Base-by-base conservation (phyloP, 352 stramenopile species). In the Globisporangium recalcitrans region DNA sequence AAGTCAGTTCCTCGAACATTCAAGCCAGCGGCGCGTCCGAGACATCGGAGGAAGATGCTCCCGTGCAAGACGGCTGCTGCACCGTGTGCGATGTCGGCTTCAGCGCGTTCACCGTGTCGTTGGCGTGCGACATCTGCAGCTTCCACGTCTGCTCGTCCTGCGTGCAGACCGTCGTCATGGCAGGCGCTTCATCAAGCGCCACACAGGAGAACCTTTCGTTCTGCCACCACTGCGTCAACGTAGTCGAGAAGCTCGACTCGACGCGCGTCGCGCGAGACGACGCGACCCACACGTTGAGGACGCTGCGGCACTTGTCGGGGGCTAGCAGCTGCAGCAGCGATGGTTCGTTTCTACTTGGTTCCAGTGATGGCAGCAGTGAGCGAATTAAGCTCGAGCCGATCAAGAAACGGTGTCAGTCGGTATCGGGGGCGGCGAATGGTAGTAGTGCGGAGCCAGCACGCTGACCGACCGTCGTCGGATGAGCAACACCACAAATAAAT, bases 301-400 rank as follows among this genome's bases (percentile, higher is more conserved):
- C 29, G 16, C 52, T 67, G n/a, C 52, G 54, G 10, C 60, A 44
- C 19, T 52, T 52, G 7, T 42, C 46, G 0, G 46, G 44, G 10
- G 13, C 36, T 26, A 44, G 29, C 31, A 26, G 27, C 24, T 19
- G 13, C 47, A 13, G 8, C 5, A 14, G 14, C 16, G 21, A 21
- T 5, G 47, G 6, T 27, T 22, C 47, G 34, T 14, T 40, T 38
- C n/a, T 40, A 8, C 0, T 29, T 24, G 31, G 31, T 8, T 1
- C 19, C n/a, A 5, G 3, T 8, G 56, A 42, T 4, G n/a, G 31
- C 0, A 31, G 16, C 24, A 22, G 42, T 32, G 61, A 68, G 8
- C 65, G 65, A 22, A 42, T 61, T 48, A 68, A 71, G 49, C 65
- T 71, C 38, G 47, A 58, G 49, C 65, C 65, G 16, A 47, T 71